Evolutionary conservation across 1,139 yeast species (phyloP), one percentile per base, ranked within the genome.

Genomic region (Saccharomyces hybrid): DNA sequence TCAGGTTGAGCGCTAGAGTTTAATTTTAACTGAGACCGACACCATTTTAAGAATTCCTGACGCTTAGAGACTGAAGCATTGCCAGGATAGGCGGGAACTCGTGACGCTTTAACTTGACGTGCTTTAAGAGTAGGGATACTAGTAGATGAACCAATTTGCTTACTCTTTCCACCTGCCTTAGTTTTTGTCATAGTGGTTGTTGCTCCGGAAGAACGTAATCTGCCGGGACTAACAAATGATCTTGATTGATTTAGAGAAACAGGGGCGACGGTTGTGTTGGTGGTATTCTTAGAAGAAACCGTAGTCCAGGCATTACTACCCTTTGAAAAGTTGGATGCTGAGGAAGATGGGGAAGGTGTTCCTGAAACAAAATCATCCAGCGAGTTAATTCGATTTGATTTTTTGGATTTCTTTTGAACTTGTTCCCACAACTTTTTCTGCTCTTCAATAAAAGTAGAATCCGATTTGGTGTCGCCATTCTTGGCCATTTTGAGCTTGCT

Each of bases 21-120:
- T 65, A 93, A 75, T 57, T 79, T 78, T 78, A 93, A 80, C 59
- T 88, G 82, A 7, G 82, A 68, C 64, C 93, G 82, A 61, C 96
- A 89, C 98, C 98, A 93, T 47, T 79, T 76, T 55, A 90, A 70
- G 61, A 91, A 89, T 58, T 88, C 96, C 66, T 86, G 83, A 64
- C 77, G 74, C 19, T 71, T 66, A 5, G 75, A 72, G 25, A 65
- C 65, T 65, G 71, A 67, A 11, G 66, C 62, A 57, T 67, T 68
- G 3, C 71, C 72, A 1, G 70, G 61, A 44, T 64, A 60, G 6
- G 73, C 73, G 31, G 73, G 16, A 11, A 28, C 23, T 6, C 31
- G 23, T 8, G 34, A 23, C 14, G 29, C 11, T 16, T 38, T 44
- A 41, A 34, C 47, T 38, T 46, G 50, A 11, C 32, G 47, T 3